phyloP scores from a whole-genome alignment of 306 rosid species.

The Cucurbita argyrosperma region DNA sequence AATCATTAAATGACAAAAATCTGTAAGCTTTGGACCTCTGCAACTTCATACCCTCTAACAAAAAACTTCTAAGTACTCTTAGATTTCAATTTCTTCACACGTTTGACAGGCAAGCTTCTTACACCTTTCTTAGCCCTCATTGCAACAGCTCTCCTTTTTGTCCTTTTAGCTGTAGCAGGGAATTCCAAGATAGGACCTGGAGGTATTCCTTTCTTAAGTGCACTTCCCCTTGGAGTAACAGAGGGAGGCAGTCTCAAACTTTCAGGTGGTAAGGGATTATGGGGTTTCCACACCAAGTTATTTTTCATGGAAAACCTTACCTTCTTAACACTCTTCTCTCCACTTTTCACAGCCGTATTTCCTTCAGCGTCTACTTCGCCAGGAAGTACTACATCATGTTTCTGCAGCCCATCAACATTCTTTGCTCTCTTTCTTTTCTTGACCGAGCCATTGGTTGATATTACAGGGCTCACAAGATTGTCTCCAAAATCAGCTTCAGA shows the following conservation, averaged over 20 bases:
- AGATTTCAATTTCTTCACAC: conserved; percentile 52
- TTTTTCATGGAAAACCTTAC: conserved; percentile 83
- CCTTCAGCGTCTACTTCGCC: conserved; percentile 30
- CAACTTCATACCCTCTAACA: conserved; percentile 4
- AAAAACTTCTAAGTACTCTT: not conserved
- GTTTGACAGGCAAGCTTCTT: conserved; percentile 41
- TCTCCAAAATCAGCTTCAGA: conserved; percentile 54
- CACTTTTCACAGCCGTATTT: conserved; percentile 27
- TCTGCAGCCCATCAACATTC: conserved; percentile 22
- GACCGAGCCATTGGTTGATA: conserved; percentile 11
- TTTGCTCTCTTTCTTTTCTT: conserved; percentile 86
- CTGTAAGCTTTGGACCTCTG: not conserved
- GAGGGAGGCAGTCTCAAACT: conserved; percentile 84
- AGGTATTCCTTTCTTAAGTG: conserved; percentile 90
- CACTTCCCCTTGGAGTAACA: conserved; percentile 95
- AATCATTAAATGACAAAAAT: not conserved
- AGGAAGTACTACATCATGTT: conserved; percentile 15
- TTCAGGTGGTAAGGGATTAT: conserved; percentile 85
- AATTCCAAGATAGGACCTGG: conserved; percentile 90
- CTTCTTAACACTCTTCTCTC: conserved; percentile 64
- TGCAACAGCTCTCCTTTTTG: conserved; percentile 26
- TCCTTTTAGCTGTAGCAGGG: conserved; percentile 33
- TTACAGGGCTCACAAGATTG: conserved; percentile 20
- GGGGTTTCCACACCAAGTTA: conserved; percentile 93
- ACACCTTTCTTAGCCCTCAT: conserved; percentile 49